Base-by-base conservation (phyloP, 2,329 filamentous ascomycete species). In the Ceratocystis colombiana region DNA sequence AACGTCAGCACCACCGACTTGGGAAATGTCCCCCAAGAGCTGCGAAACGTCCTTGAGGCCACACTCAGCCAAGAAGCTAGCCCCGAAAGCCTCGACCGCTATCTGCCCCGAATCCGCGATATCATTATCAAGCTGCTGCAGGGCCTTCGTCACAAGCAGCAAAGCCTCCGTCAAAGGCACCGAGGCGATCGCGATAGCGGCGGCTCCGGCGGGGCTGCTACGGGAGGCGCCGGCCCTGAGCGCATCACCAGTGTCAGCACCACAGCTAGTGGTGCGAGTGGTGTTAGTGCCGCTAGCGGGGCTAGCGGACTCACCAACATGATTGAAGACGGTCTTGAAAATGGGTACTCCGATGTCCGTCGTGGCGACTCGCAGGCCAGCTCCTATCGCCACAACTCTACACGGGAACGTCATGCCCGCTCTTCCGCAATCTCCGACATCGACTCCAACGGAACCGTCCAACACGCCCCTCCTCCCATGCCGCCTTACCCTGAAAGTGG, bases 121-220 rank as follows among this genome's bases (percentile, higher is more conserved):
- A 99, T 99, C 72, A 99, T 99, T 73, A 97, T 99, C 76, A 96
- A 96, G 74, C 80, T 99, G 37, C 82, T 99, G 7, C 94, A 99
- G 74, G 94, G 94, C 1, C 78, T 99, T 69, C 99, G 99, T 79
- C 88, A 93, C 76, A 99, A 99, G 75, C 94, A 99, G 74, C 92
- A 96, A 73, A 90, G 91, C 72, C 77, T 99, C 72, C 79, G 85
- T 33, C 84, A 86, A 72, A 85, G 82, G 69, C 82, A 86, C 70
- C 75, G 79, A 3, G 78, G 81, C 67, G 84, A 87, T 10, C 81
- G 79, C 65, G 80, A 81, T 77, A 83, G 68, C 41, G 53, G 30
- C 28, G 64, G 59, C 17, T 62, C 64, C 25, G 57, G 55, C 50
- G 61, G 61, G 12, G 64, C 62, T 57, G 61, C 45, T 17, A 64